Evolutionary conservation across 805 yeast genomes (phyloP).

Genomic region (Starmerella vitae): DNA sequence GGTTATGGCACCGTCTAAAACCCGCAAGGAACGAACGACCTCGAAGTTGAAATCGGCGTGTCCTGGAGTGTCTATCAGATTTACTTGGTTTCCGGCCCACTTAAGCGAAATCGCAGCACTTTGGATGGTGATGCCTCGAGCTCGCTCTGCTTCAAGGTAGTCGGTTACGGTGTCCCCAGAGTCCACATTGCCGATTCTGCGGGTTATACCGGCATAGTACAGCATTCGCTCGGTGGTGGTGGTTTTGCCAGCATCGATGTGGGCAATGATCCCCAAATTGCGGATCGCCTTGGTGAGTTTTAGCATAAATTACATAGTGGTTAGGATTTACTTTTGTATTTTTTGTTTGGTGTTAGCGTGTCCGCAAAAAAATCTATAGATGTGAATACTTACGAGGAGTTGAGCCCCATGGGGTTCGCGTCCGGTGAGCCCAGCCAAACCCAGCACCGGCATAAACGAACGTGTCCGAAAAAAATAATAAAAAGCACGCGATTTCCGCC

Average conservation of each 20-base stretch:
- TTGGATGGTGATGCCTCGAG: constrained; percentile 90
- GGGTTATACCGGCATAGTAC: constrained; percentile 72
- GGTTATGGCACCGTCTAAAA: constrained; percentile 86
- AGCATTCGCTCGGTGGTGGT: constrained; percentile 94
- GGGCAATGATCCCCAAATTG: constrained; percentile 96
- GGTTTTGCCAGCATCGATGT: constrained; percentile 97
- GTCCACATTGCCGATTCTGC: constrained; percentile 78
- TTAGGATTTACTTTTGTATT: not conserved
- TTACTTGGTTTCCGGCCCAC: constrained; percentile 67
- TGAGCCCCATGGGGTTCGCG: not conserved
- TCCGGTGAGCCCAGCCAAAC: not conserved
- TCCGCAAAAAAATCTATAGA: too few relatives aligned
- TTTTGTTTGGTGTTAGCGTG: not conserved
- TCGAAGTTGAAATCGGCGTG: constrained; percentile 97
- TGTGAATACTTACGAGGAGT: not conserved
- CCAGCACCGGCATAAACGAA: not conserved
- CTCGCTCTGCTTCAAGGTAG: constrained; percentile 75
- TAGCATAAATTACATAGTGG: too few relatives aligned
- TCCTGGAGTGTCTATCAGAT: constrained; percentile 93
- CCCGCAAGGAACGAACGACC: constrained; percentile 77
- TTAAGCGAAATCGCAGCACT: constrained; percentile 88
- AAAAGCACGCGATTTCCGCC: too few relatives aligned
- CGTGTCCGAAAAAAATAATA: not conserved
- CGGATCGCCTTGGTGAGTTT: too few relatives aligned
- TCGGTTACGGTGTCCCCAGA: constrained; percentile 96